These are phyloP conservation scores for Ophiobolus disseminans DNA, from an alignment of 2,329 filamentous ascomycete species.

Conservation along the genomic window DNA sequence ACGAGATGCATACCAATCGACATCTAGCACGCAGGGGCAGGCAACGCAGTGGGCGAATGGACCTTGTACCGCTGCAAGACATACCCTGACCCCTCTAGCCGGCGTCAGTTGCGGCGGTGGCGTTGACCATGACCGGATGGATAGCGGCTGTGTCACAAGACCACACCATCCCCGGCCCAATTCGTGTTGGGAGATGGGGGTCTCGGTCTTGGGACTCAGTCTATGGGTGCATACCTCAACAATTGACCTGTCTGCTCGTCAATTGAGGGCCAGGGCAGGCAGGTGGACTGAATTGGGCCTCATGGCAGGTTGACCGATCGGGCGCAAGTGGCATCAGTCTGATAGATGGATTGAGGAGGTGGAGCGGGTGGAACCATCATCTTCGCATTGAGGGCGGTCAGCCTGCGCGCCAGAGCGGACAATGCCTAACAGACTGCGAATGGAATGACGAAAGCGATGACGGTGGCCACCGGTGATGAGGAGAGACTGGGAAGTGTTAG, in stretches of 20 bases:
- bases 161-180: slow-evolving; percentile 24
- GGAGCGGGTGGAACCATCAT: slow-evolving; percentile 35
- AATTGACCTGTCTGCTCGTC: slow-evolving; percentile 19
- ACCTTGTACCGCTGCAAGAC: slow-evolving; percentile 39
- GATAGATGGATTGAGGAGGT: slow-evolving; percentile 17
- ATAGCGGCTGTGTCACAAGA: slow-evolving; percentile 41
- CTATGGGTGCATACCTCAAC: slow-evolving; percentile 17
- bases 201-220: slow-evolving; percentile 18
- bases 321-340: neutral
- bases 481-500: slow-evolving; percentile 8
- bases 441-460: slow-evolving; percentile 33
- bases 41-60: slow-evolving; percentile 24
- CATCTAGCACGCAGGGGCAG: slow-evolving; percentile 13
- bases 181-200: slow-evolving; percentile 32
- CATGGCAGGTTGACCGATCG: slow-evolving; percentile 19
- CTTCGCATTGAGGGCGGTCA: slow-evolving; percentile 33
- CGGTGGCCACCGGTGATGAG: slow-evolving; percentile 13
- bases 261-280: too few species aligned
- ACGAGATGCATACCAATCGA: slow-evolving; percentile 13
- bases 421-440: slow-evolving; percentile 7
- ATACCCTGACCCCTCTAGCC: slow-evolving; percentile 32
- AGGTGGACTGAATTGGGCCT: slow-evolving; percentile 28
- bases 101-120: slow-evolving; percentile 38
- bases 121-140: slow-evolving; percentile 26
- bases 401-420: slow-evolving; percentile 20